Evolutionary conservation across 192 early-diverging fungal species (phyloP), one percentile per base, ranked within the genome.

Genomic region (Geosiphon pyriformis): DNA sequence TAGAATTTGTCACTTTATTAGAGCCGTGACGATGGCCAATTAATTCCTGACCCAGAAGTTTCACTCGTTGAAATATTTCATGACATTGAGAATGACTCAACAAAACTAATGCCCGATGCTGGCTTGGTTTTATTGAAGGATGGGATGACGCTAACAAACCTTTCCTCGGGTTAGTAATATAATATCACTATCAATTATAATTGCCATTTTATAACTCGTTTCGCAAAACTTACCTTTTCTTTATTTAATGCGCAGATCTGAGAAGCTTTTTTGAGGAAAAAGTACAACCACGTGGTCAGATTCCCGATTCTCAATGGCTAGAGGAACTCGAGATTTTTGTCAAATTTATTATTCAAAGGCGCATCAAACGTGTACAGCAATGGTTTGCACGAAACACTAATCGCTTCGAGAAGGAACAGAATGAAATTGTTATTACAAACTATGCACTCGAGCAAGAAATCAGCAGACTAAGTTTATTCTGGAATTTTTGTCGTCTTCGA

Each of bases 321-420:
- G 6, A 1, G 0, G n/a, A 22, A 8, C 35, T 47, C 7, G 23
- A 29, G 1, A 63, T 17, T 52, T 69, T 69, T 25, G 23, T 52
- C 18, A 52, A 69, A 35, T 61, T 50, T 35, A 69, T 63, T 22
- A 53, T 65, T 18, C 29, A 63, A 8, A 27, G 68, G 8, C 47
- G 68, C 26, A 3, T 61, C 30, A 18, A 25, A 23, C 68, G 68
- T 25, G 60, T 56, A 1, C 32, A 51, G 53, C 27, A 63, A 18
- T 69, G 68, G 68, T 69, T 65, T 49, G 15, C 18, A 12, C 31
- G 25, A 33, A 69, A 69, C 47, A 49, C 49, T 34, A 10, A 17
- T 20, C 68, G 51, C 10, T 63, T 69, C 32, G 61, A 60, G 20
- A 23, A 60, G 20, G 57, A 62, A 53, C 68, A 69, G 15, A 61